These are phyloP conservation scores for Scutellaria baicalensis DNA, from an alignment of 257 asterid genomes.

Conservation along the genomic window DNA sequence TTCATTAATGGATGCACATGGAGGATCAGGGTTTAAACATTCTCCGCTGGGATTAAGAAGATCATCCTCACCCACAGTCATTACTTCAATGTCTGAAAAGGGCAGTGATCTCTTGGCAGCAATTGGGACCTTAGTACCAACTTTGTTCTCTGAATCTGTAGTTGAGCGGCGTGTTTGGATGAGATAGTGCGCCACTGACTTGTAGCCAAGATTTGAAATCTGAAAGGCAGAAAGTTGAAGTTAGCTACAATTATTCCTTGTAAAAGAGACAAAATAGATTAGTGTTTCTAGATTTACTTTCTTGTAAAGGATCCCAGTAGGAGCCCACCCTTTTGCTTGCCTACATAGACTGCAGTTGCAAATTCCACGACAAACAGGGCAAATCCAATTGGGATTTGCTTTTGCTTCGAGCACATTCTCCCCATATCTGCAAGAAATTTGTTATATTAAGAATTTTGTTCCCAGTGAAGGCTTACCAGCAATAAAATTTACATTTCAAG, in stretches of 20 bases:
- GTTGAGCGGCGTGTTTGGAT: slow-evolving; percentile 58
- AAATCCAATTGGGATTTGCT: slow-evolving; percentile 76
- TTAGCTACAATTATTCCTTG: background rate
- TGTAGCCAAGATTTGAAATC: slow-evolving; percentile 70
- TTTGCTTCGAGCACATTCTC: slow-evolving; percentile 91
- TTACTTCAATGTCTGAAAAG: slow-evolving; percentile 34
- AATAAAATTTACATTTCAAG: background rate
- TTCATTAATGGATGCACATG: slow-evolving; percentile 11
- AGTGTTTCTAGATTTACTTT: slow-evolving; percentile 42
- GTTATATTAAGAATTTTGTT: background rate
- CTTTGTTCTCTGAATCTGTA: slow-evolving; percentile 25
- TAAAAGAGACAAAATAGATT: background rate
- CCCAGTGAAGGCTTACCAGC: background rate
- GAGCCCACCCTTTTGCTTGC: slow-evolving; percentile 95
- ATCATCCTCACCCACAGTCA: slow-evolving; percentile 19
- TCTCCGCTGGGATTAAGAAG: slow-evolving; percentile 9
- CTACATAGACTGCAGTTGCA: slow-evolving; percentile 98
- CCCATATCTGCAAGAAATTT: slow-evolving; percentile 53
- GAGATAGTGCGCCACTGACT: slow-evolving; percentile 95
- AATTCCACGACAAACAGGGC: slow-evolving; percentile 91
- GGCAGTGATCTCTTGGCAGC: slow-evolving; percentile 80
- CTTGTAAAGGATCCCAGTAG: slow-evolving; percentile 77
- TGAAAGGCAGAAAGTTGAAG: slow-evolving; percentile 12
- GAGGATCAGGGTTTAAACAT: background rate
- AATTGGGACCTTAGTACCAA: slow-evolving; percentile 24